These are phyloP conservation scores for Salix koriyanagi DNA, from an alignment of 345 rosid species.

Conservation along the genomic window DNA sequence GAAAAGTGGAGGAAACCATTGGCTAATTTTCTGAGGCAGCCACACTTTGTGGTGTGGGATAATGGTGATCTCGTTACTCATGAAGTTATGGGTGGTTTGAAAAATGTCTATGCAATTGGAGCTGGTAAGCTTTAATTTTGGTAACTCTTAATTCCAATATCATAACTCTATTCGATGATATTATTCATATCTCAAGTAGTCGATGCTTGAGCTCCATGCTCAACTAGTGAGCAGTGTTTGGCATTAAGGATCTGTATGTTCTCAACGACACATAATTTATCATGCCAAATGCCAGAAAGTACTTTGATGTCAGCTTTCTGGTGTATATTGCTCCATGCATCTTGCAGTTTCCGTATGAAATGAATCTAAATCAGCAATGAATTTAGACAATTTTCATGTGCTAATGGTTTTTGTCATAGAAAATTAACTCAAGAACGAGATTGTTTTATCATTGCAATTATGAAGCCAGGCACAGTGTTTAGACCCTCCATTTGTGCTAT, in stretches of 20 bases:
- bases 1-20: slow-evolving; percentile 90
- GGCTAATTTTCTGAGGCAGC: slow-evolving; percentile 82
- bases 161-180: background rate
- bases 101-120: slow-evolving; percentile 99
- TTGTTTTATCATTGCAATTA: background rate
- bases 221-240: too few species aligned
- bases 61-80: slow-evolving; percentile 94
- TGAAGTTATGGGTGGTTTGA: slow-evolving; percentile 98
- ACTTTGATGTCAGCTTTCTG: background rate
- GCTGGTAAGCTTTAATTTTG: slow-evolving; percentile 55
- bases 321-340: background rate
- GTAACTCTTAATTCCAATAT: background rate
- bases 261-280: background rate
- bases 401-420: background rate
- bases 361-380: background rate
- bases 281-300: background rate
- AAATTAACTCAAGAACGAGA: background rate
- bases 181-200: background rate
- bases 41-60: slow-evolving; percentile 95
- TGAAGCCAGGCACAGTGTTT: background rate
- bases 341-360: background rate
- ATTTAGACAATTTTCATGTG: background rate
- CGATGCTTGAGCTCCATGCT: too few species aligned
- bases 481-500: background rate
- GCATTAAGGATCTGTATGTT: background rate